phyloP scores from a whole-genome alignment of 495 filamentous ascomycete species.

The Sordaria brevicollis region DNA sequence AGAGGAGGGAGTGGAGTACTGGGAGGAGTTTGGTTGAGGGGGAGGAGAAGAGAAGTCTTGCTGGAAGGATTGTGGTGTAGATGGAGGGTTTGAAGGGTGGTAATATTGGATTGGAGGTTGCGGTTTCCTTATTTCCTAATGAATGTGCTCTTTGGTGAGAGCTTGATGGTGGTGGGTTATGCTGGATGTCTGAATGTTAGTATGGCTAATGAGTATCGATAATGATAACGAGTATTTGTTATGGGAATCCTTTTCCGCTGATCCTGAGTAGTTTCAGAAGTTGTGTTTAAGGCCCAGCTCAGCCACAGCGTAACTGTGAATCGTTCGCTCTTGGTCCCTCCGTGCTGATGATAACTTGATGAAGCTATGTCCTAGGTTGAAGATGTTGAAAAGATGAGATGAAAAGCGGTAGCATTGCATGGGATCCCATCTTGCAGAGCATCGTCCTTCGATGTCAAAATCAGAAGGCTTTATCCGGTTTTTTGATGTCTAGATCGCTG shows the following conservation, averaged over 20 bases:
- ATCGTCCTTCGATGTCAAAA: no score
- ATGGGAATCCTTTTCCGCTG: not conserved
- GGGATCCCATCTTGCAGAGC: no score
- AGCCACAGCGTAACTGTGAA: no score
- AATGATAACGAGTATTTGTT: not conserved
- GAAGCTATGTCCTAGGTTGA: no score
- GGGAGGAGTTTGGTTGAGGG: conserved; percentile 20
- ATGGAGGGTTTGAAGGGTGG: not conserved
- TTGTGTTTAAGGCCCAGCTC: no score
- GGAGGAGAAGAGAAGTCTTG: conserved; percentile 17
- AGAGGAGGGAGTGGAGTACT: conserved; percentile 28
- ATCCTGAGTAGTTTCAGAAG: no score
- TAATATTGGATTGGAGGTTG: not conserved
- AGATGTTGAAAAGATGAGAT: no score
- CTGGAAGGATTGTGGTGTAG: not conserved
- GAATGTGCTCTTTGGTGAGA: not conserved
- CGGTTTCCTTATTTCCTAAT: not conserved
- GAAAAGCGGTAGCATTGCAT: no score
- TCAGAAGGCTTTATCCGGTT: no score
- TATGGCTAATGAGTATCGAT: not conserved
- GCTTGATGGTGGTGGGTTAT: not conserved
- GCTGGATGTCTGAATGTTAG: not conserved
- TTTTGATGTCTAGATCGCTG: no score
- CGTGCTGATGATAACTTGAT: no score
- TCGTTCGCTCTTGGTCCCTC: no score